Percentiles rank a stretch among this genome's conserved stretches.
These are phyloP conservation scores for Populus deltoides DNA, from an alignment of 345 rosid species.

Conservation along the genomic window DNA sequence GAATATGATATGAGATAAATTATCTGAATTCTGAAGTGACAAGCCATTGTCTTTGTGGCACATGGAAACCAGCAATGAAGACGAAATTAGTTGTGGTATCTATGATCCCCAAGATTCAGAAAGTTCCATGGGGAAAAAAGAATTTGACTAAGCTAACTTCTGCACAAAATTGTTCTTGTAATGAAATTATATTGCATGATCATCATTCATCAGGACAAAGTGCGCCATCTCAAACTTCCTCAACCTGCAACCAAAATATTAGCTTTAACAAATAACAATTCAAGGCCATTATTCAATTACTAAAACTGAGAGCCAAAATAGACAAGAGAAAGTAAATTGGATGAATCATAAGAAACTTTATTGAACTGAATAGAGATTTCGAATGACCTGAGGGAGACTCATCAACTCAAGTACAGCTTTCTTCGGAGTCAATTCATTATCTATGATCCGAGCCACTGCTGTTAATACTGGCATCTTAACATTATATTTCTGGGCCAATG, in stretches of 20 bases:
- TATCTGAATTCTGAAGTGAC: too few species aligned
- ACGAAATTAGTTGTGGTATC: too few species aligned
- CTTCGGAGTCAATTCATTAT: conserved; percentile 77
- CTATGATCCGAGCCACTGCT: conserved; percentile 88
- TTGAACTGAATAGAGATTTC: conserved; percentile 3
- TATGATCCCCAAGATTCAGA: too few species aligned
- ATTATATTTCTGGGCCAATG: conserved; percentile 90
- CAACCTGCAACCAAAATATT: conserved; percentile 41
- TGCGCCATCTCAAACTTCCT: conserved; percentile 50
- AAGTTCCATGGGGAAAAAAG: background rate
- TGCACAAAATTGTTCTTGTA: background rate
- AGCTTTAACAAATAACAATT: background rate
- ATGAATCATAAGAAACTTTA: background rate
- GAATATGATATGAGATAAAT: too few species aligned
- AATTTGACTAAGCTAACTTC: background rate
- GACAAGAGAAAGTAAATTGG: background rate
- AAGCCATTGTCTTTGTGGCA: too few species aligned
- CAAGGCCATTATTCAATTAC: background rate
- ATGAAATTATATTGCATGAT: background rate
- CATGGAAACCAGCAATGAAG: too few species aligned
- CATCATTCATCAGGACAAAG: too few species aligned
- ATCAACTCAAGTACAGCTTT: conserved; percentile 80
- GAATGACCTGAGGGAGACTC: conserved; percentile 76
- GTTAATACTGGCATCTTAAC: conserved; percentile 90
- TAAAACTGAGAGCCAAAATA: background rate